Evolutionary conservation across 257 asterid genomes (phyloP), one percentile per base, ranked within the genome.

Genomic region (Solanum neorickii): DNA sequence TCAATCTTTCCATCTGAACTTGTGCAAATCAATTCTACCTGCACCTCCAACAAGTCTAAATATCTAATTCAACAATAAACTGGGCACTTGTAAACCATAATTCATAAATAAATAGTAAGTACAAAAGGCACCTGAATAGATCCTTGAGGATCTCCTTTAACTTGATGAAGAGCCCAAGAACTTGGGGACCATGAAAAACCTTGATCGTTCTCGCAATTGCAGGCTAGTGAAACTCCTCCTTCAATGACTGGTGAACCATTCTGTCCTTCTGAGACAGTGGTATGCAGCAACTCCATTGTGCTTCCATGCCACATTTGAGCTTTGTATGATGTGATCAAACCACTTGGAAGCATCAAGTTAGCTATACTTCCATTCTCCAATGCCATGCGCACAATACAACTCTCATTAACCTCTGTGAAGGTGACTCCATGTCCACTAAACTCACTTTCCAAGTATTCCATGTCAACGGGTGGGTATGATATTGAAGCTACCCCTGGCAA

Each of bases 221-320:
- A 88, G 89, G 94, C 91, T 80, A 94, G 84, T 3, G 98, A 94
- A 18, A 94, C 87, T 37, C 97, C 98, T 72, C 98, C 98, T 86
- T 83, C 94, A 87, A 96, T 86, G 29, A 90, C 76, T 12, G 93
- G 87, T 31, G 84, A 88, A 27, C 88, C 90, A 52, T 89, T 33
- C 15, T 87, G 89, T 56, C 86, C 87, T 10, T 86, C 78, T 3
- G 96, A 89, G 88, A 95, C 98, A 0, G 83, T 86, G 20, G 97
- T 95, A 88, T 95, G 98, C 18, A 95, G 91, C 86, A 96, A 82
- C 91, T 94, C 98, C 89, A 91, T 46, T 1, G 91, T 89, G 83
- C 93, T 96, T 23, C 97, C 96, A 27, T 96, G 98, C 98, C 98
- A 96, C 98, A 94, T 93, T 73, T 89, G 90, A 66, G 97, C 87